Evolutionary conservation across 306 rosid genomes (phyloP).

Genomic region (Ochetophila trinervis): DNA sequence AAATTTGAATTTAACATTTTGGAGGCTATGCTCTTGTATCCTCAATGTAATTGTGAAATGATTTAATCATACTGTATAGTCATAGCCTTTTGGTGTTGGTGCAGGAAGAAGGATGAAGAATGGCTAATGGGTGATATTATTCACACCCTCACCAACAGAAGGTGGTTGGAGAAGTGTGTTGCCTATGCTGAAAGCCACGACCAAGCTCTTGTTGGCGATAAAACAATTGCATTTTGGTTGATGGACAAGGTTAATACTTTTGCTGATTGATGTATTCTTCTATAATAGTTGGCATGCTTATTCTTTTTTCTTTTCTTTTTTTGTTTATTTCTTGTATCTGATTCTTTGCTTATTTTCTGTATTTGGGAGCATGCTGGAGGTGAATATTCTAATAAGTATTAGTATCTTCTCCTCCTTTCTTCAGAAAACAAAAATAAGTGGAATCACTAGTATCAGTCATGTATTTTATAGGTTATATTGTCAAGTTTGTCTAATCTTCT

Average conservation of each 20-base stretch:
- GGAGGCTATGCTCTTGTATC: background rate
- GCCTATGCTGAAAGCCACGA: slow-evolving; percentile 99
- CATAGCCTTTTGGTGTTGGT: slow-evolving; percentile 4
- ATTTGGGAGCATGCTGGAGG: background rate
- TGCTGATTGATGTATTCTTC: background rate
- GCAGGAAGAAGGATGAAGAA: slow-evolving; percentile 72
- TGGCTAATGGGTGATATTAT: slow-evolving; percentile 85
- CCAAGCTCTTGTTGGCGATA: slow-evolving; percentile 99
- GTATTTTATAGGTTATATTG: background rate
- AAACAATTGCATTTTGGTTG: slow-evolving; percentile 98
- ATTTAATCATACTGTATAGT: background rate
- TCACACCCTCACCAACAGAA: slow-evolving; percentile 80
- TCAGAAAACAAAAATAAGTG: background rate
- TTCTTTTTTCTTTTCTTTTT: background rate
- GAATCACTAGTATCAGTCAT: slow-evolving; percentile 7
- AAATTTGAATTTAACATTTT: background rate
- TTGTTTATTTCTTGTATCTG: background rate
- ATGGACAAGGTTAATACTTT: slow-evolving; percentile 84
- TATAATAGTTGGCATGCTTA: background rate
- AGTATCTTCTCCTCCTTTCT: background rate
- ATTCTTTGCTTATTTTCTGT: background rate
- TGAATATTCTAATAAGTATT: background rate
- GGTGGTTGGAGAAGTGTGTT: slow-evolving; percentile 94
- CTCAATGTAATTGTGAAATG: background rate
- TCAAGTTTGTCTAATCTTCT: slow-evolving; percentile 14